Evolutionary conservation across 768 basidiomycete species (phyloP).

Genomic region (Galerina marginata): DNA sequence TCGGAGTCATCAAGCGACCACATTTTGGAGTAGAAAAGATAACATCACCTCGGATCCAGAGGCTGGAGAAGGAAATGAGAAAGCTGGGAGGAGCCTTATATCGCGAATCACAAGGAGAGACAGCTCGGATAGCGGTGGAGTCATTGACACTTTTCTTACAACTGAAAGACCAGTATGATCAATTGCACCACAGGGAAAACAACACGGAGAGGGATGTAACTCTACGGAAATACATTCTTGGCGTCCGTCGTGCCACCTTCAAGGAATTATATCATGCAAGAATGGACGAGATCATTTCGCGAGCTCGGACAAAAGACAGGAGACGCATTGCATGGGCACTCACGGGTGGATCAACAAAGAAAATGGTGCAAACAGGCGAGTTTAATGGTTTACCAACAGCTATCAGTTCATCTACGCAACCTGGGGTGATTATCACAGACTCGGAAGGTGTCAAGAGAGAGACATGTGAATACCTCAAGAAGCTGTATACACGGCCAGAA

Average conservation of each 20-base stretch:
- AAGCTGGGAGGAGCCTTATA: neutral
- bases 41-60: neutral
- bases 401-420: neutral
- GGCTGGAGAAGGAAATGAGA: neutral
- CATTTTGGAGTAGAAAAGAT: neutral
- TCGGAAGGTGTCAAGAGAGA: slow-evolving; percentile 14
- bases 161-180: neutral
- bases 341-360: slow-evolving; percentile 13
- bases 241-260: neutral
- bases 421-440: slow-evolving; percentile 1
- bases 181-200: neutral
- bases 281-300: neutral
- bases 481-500: slow-evolving; percentile 6
- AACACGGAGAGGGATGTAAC: neutral
- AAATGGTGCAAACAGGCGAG: neutral
- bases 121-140: neutral
- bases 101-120: neutral
- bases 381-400: neutral
- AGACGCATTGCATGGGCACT: neutral
- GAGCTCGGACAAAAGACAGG: neutral
- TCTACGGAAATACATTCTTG: neutral
- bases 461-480: slow-evolving; percentile 11
- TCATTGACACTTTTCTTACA: neutral
- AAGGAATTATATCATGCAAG: neutral
- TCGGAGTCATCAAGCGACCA: neutral